A percentile compares a stretch with the other conserved stretches of the same genome.
phyloP scores from a whole-genome alignment of 1,284 basidiomycete genomes.

The Cryptococcus sp. region DNA sequence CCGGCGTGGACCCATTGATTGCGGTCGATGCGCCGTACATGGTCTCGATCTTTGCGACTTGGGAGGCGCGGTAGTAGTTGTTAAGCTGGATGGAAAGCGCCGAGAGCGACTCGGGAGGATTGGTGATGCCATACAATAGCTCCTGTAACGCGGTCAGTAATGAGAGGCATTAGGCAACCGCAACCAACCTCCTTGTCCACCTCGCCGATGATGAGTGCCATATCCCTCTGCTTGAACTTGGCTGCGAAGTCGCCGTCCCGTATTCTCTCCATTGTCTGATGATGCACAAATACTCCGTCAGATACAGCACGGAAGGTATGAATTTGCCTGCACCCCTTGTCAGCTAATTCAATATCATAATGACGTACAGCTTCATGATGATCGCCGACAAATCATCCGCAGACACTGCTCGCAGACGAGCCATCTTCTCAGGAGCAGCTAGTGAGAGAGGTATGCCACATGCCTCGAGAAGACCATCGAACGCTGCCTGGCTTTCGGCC shows the following conservation, averaged over 20 bases:
- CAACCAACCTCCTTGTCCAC: constrained; percentile 14
- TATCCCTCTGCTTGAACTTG: constrained; percentile 11
- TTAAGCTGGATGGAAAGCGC: constrained; percentile 22
- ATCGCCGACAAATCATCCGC: constrained; percentile 17
- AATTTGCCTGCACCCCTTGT: background rate
- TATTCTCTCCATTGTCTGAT: constrained; percentile 17
- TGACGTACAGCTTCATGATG: constrained; percentile 26
- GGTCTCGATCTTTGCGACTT: constrained; percentile 17
- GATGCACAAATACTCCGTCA: constrained; percentile 24
- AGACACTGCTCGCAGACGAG: constrained; percentile 16
- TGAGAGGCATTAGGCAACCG: background rate
- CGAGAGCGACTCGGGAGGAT: constrained; percentile 18
- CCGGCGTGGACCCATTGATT: background rate
- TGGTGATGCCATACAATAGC: constrained; percentile 27
- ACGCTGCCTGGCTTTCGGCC: constrained; percentile 22
- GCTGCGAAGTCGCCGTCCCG: constrained; percentile 18
- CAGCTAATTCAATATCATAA: background rate
- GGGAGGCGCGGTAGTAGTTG: constrained; percentile 27
- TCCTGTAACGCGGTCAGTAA: constrained; percentile 6
- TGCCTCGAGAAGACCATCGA: constrained; percentile 26
- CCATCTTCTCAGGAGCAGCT: constrained; percentile 23
- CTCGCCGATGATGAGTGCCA: constrained; percentile 27
- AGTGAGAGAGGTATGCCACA: constrained; percentile 14
- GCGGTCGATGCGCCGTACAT: constrained; percentile 7
- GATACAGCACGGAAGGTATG: constrained; percentile 28